Conservation (phyloP, 2,329 filamentous ascomycete genomes). For the Nectriaceae sp. region DNA sequence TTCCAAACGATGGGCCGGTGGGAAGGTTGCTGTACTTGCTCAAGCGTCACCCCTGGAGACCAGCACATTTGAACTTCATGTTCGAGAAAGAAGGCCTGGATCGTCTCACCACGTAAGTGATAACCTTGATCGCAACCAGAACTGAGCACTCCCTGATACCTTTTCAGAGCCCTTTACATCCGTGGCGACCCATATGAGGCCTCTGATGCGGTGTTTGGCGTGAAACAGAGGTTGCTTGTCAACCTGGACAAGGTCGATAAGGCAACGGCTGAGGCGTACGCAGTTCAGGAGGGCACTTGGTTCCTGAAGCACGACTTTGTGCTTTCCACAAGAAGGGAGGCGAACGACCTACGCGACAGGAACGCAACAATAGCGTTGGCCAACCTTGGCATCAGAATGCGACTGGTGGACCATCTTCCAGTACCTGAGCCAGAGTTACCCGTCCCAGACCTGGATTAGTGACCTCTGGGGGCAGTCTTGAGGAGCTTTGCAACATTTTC, state of each 20-base stretch:
- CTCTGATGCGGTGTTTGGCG: constrained; percentile 82
- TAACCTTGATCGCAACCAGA: neutral
- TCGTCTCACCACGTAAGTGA: constrained; percentile 14
- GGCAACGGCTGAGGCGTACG: constrained; percentile 61
- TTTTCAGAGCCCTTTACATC: constrained; percentile 71
- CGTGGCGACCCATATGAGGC: constrained; percentile 79
- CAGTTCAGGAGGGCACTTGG: constrained; percentile 62
- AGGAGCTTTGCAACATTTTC: constrained; percentile 65
- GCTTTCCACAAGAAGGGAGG: constrained; percentile 39
- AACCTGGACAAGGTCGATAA: constrained; percentile 56
- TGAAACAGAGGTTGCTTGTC: constrained; percentile 77
- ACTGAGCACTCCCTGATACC: neutral
- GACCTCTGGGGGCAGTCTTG: constrained; percentile 36
- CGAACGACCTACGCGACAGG: neutral
- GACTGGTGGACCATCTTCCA: neutral
- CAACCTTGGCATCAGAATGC: neutral
- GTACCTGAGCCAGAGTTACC: neutral
- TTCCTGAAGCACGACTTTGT: constrained; percentile 76
- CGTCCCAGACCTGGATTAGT: constrained; percentile 13
- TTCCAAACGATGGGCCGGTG: constrained; percentile 82
- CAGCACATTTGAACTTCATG: constrained; percentile 86
- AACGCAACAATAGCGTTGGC: neutral
- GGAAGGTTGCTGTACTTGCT: constrained; percentile 68
- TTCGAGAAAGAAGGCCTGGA: constrained; percentile 54
- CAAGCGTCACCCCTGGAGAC: constrained; percentile 72